phyloP scores from a whole-genome alignment of 371 early-diverging fungal species.

The Amoeboaphelidium protococcarum region DNA sequence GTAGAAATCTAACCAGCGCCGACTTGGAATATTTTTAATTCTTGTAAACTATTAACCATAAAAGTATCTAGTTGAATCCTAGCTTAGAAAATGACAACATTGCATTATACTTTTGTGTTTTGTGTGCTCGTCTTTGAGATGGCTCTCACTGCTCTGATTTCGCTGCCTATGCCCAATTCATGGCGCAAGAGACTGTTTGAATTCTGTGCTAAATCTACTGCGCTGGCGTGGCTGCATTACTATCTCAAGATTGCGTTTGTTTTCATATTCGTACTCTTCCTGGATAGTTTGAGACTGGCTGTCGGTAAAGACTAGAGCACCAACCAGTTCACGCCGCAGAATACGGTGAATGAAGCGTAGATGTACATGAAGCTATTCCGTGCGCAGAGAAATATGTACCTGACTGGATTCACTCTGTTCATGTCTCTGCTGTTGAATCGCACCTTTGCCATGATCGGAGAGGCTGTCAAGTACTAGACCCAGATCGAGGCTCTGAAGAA shows the following conservation, averaged over 20 bases:
- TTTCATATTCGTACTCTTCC: neutral
- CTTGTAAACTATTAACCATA: no score
- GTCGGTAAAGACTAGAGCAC: neutral
- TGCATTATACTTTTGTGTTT: neutral
- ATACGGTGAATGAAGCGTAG: neutral
- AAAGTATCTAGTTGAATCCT: no score
- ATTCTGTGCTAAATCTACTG: neutral
- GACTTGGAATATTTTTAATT: no score
- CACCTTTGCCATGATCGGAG: neutral
- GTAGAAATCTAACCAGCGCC: no score
- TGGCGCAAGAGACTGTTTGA: neutral
- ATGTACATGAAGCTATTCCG: neutral
- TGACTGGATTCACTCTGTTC: neutral
- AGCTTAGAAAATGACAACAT: neutral
- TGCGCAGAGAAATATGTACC: conserved; percentile 1
- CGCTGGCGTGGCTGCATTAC: neutral
- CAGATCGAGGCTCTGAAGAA: neutral
- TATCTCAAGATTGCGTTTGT: neutral
- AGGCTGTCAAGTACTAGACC: neutral
- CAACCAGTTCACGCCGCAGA: neutral
- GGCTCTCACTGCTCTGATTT: neutral
- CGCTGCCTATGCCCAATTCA: neutral
- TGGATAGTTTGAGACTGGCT: neutral
- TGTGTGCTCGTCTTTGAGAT: neutral
- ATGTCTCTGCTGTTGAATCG: neutral